Evolutionary conservation across 768 basidiomycete species (phyloP).

Genomic region (Lentinula boryana): DNA sequence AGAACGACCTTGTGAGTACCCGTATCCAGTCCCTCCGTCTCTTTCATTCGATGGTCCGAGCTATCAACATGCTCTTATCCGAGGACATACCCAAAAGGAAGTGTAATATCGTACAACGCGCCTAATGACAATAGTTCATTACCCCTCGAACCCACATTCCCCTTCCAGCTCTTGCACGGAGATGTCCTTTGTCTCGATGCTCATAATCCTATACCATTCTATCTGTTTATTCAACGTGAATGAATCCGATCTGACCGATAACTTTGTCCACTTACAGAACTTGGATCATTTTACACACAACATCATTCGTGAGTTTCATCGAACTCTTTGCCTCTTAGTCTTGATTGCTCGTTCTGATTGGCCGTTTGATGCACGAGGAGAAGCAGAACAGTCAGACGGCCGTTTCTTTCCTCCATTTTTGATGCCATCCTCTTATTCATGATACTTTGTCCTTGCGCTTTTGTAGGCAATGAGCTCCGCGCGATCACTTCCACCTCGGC

Average conservation of each 20-base stretch:
- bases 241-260: conserved; percentile 4
- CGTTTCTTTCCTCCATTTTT: neutral
- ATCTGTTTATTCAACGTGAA: neutral
- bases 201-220: neutral
- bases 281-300: conserved; percentile 67
- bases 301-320: conserved; percentile 46
- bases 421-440: neutral
- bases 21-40: neutral
- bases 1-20: conserved; percentile 57
- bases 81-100: neutral
- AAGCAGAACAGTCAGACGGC: neutral
- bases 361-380: neutral
- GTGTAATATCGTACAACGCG: neutral
- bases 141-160: neutral
- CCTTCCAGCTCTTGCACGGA: neutral
- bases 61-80: neutral
- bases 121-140: neutral
- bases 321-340: neutral
- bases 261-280: conserved; percentile 30
- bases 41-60: neutral
- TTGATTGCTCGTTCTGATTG: neutral
- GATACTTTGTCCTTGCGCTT: neutral
- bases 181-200: neutral
- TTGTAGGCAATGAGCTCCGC: conserved; percentile 50
- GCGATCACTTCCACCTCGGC: conserved; percentile 56